These are phyloP conservation scores for Phytophthora rubi DNA, from an alignment of 352 stramenopile genomes.

Conservation along the genomic window DNA sequence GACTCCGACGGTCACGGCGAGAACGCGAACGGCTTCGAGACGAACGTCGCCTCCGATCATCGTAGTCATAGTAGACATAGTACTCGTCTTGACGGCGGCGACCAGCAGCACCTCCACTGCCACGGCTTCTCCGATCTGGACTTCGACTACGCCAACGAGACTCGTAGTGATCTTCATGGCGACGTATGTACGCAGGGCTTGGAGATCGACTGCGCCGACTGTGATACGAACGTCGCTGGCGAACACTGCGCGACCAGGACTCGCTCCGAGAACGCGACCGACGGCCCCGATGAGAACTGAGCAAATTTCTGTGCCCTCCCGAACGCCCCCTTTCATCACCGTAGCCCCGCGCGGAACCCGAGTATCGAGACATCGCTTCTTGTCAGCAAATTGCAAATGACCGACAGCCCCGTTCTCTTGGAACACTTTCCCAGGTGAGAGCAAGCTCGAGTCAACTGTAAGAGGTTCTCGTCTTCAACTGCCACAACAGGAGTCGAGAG, in stretches of 20 bases:
- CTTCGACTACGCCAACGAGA: neutral
- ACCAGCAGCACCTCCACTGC: no score
- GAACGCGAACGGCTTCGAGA: neutral
- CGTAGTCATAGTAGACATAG: neutral
- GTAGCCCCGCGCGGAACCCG: neutral
- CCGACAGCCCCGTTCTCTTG: no score
- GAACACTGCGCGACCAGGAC: neutral
- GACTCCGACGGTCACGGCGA: neutral
- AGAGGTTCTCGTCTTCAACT: slow-evolving; percentile 14
- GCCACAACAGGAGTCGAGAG: neutral
- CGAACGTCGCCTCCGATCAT: neutral
- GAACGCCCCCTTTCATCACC: neutral
- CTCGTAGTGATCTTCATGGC: neutral
- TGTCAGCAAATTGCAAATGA: no score
- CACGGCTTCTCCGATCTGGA: neutral
- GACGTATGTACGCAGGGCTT: neutral
- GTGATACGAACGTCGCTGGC: neutral
- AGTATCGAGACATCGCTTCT: neutral
- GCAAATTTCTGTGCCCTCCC: neutral
- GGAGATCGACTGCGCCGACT: neutral
- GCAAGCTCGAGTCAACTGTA: neutral
- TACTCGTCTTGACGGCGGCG: neutral
- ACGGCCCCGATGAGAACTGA: neutral
- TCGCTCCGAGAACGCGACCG: neutral
- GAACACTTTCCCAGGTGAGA: slow-evolving; percentile 12